Percentiles rank a stretch among this genome's conserved stretches.
Conservation (phyloP, 2,329 filamentous ascomycete species). For the Phoma sp. region DNA sequence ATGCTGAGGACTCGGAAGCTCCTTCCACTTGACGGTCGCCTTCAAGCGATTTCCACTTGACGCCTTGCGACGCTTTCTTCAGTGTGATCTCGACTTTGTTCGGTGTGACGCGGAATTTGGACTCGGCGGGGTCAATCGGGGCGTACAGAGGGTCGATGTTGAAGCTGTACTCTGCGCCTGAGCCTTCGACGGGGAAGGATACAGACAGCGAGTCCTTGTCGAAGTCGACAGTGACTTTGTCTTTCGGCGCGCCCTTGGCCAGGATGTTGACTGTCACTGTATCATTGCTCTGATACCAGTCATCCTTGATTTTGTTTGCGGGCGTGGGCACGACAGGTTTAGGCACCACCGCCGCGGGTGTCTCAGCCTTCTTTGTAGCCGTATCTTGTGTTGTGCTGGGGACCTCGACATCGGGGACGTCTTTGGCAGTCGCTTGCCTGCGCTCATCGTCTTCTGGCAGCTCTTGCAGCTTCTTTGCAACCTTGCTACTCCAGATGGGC, state of each 20-base stretch:
- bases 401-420: slow-evolving; percentile 59
- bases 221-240: slow-evolving; percentile 60
- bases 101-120: slow-evolving; percentile 69
- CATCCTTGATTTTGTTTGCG: slow-evolving; percentile 67
- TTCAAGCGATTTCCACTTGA: slow-evolving; percentile 72
- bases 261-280: slow-evolving; percentile 68
- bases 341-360: slow-evolving; percentile 20
- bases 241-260: slow-evolving; percentile 67
- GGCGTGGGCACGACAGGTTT: slow-evolving; percentile 49
- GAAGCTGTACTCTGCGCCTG: slow-evolving; percentile 64
- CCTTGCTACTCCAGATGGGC: slow-evolving; percentile 65
- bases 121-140: slow-evolving; percentile 65
- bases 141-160: slow-evolving; percentile 71
- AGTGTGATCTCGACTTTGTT: slow-evolving; percentile 82
- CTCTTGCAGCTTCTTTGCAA: slow-evolving; percentile 57
- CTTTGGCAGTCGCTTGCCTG: slow-evolving; percentile 45
- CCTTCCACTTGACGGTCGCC: slow-evolving; percentile 28
- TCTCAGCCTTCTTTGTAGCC: slow-evolving; percentile 7
- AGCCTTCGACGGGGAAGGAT: slow-evolving; percentile 62
- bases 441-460: slow-evolving; percentile 58
- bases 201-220: slow-evolving; percentile 58
- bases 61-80: slow-evolving; percentile 67
- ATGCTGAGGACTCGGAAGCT: slow-evolving; percentile 5
- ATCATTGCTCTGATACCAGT: slow-evolving; percentile 71
- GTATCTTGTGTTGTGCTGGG: slow-evolving; percentile 42